phyloP scores from a whole-genome alignment of 139 green algal species.

The Bryopsis sp. region DNA sequence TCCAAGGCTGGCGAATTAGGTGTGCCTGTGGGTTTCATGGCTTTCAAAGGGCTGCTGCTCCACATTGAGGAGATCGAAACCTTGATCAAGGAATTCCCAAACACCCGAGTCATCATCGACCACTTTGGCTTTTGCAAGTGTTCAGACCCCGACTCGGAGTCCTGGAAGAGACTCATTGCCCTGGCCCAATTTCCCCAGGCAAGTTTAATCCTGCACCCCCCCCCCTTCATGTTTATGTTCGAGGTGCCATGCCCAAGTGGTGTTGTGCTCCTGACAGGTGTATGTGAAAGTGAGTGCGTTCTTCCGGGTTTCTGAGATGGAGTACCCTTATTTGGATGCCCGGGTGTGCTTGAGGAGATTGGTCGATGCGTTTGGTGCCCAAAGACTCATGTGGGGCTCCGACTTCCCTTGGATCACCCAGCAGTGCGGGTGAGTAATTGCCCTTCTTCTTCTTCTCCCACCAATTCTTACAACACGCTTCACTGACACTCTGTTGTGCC shows the following conservation, averaged over 20 bases:
- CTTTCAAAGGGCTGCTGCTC: constrained; percentile 46
- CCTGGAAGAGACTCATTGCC: constrained; percentile 30
- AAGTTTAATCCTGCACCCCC: not conserved
- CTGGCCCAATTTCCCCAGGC: constrained; percentile 37
- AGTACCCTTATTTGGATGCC: constrained; percentile 39
- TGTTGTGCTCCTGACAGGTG: constrained; percentile 27
- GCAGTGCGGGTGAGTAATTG: constrained; percentile 35
- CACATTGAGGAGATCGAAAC: constrained; percentile 49
- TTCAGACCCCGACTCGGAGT: constrained; percentile 21
- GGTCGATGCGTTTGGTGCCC: constrained; percentile 30
- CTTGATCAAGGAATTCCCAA: constrained; percentile 33
- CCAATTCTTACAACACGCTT: not conserved
- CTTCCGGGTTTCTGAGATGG: constrained; percentile 37
- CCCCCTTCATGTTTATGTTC: not conserved
- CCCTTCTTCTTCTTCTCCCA: no score
- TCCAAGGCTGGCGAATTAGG: constrained; percentile 37
- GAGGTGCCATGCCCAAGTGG: constrained; percentile 5
- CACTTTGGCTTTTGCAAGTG: constrained; percentile 58
- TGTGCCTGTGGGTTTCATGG: constrained; percentile 57
- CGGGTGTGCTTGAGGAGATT: constrained; percentile 23
- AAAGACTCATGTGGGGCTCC: constrained; percentile 39
- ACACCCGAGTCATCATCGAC: constrained; percentile 55
- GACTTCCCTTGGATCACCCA: constrained; percentile 49
- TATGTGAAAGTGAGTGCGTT: constrained; percentile 52
- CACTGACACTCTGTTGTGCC: not conserved